phyloP scores from a whole-genome alignment of 768 basidiomycete genomes.

The Suillus sp. region DNA sequence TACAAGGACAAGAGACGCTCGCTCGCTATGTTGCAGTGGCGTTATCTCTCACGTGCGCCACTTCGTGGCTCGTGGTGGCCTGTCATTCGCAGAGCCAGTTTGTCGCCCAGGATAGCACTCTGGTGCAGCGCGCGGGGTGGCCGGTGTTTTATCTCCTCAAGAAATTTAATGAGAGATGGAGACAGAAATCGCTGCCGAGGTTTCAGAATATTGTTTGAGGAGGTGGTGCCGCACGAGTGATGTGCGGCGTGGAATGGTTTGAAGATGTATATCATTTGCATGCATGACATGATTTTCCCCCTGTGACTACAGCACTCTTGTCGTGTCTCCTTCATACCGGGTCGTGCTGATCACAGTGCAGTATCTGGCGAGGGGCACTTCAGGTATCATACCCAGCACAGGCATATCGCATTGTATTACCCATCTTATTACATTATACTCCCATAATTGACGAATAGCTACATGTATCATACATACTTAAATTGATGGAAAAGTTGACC shows the following conservation, averaged over 20 bases:
- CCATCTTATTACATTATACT: too few species aligned
- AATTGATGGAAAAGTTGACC: too few species aligned
- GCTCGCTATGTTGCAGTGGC: conserved; percentile 42
- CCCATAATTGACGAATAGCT: too few species aligned
- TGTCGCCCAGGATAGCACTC: conserved; percentile 11
- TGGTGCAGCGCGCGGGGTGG: conserved; percentile 23
- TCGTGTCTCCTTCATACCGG: neutral
- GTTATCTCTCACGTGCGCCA: conserved; percentile 48
- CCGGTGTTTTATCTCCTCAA: conserved; percentile 21
- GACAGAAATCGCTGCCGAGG: neutral
- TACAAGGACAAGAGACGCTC: conserved; percentile 33
- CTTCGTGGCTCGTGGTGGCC: conserved; percentile 56
- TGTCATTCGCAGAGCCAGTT: conserved; percentile 38
- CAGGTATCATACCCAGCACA: too few species aligned
- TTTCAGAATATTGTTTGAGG: neutral
- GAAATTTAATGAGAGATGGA: neutral
- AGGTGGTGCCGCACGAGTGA: neutral
- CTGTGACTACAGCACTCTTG: neutral
- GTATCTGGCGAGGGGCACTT: neutral
- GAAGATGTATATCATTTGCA: neutral
- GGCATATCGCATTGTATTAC: too few species aligned
- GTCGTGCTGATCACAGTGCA: neutral
- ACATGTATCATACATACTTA: too few species aligned
- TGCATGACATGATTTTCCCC: too few species aligned
- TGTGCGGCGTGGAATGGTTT: neutral